phyloP scores from a whole-genome alignment of 2,329 filamentous ascomycete genomes.

The Diaporthe aspalathi region DNA sequence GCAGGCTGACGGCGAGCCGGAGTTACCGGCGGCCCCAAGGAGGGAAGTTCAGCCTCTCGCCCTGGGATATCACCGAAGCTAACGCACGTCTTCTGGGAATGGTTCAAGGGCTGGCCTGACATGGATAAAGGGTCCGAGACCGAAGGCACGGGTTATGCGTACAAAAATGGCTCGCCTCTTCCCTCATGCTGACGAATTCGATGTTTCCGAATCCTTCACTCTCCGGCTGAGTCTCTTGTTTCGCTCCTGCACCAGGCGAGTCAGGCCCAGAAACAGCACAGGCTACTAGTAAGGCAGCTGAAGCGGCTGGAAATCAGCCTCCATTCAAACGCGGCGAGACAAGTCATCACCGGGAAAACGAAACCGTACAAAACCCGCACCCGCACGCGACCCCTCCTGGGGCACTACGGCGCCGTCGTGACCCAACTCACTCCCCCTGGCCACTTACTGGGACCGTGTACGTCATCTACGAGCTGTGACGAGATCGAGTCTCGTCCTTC shows the following conservation, averaged over 20 bases:
- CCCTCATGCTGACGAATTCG: slow-evolving; percentile 9
- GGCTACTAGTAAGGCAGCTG: neutral
- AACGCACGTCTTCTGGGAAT: slow-evolving; percentile 14
- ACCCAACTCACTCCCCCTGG: neutral
- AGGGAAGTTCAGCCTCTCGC: slow-evolving; percentile 13
- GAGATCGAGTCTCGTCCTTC: neutral
- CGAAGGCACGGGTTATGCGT: slow-evolving; percentile 17
- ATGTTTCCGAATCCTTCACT: slow-evolving; percentile 14
- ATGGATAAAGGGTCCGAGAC: slow-evolving; percentile 25
- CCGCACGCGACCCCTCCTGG: slow-evolving; percentile 2
- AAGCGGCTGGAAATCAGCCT: neutral
- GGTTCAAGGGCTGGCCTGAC: slow-evolving; percentile 9
- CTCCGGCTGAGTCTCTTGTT: neutral
- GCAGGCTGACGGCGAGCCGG: slow-evolving; percentile 6
- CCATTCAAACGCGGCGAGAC: neutral
- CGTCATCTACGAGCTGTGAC: slow-evolving; percentile 24
- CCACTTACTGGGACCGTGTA: neutral
- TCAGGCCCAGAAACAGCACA: neutral
- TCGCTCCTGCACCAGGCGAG: slow-evolving; percentile 5
- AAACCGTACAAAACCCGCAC: slow-evolving; percentile 1
- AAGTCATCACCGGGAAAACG: neutral
- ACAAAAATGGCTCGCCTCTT: slow-evolving; percentile 22
- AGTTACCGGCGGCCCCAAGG: slow-evolving; percentile 27
- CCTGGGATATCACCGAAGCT: slow-evolving; percentile 6
- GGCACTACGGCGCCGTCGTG: neutral